A percentile compares a stretch with the other conserved stretches of the same genome.
phyloP scores from a whole-genome alignment of 163 green algal genomes.

The Scenedesmus sp. region DNA sequence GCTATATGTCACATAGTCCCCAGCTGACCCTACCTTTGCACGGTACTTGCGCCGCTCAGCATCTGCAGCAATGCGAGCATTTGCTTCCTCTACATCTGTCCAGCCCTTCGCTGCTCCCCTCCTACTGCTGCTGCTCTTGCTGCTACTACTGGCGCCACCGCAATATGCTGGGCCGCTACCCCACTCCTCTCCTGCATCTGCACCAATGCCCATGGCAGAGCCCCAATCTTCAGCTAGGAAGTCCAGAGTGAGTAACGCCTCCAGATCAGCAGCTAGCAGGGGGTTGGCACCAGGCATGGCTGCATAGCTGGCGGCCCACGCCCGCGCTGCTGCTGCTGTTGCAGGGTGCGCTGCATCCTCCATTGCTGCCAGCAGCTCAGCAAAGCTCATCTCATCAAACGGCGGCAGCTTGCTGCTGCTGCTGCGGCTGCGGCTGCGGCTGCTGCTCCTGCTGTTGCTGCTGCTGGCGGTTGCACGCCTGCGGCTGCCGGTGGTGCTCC shows the following conservation, averaged over 20 bases:
- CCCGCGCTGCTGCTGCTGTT: conserved; percentile 14
- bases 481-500: conserved; percentile 26
- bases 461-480: neutral
- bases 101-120: neutral
- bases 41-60: neutral
- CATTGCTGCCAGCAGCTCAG: neutral
- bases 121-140: conserved; percentile 7
- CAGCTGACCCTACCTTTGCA: neutral
- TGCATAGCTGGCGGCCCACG: neutral
- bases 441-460: conserved; percentile 10
- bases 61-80: neutral
- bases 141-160: neutral
- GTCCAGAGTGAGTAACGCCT: conserved; percentile 20
- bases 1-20: conserved; percentile 37
- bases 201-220: conserved; percentile 7
- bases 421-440: conserved; percentile 22
- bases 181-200: neutral
- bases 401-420: conserved; percentile 13
- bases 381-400: conserved; percentile 40
- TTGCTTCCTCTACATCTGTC: conserved; percentile 9
- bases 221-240: conserved; percentile 1
- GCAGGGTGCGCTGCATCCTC: conserved; percentile 6
- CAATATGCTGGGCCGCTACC: neutral
- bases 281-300: conserved; percentile 12
- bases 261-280: conserved; percentile 19